A percentile compares a stretch with the other conserved stretches of the same genome.
Evolutionary conservation across 352 stramenopile genomes (phyloP).

Genomic region (Globisporangium heterothallicum): DNA sequence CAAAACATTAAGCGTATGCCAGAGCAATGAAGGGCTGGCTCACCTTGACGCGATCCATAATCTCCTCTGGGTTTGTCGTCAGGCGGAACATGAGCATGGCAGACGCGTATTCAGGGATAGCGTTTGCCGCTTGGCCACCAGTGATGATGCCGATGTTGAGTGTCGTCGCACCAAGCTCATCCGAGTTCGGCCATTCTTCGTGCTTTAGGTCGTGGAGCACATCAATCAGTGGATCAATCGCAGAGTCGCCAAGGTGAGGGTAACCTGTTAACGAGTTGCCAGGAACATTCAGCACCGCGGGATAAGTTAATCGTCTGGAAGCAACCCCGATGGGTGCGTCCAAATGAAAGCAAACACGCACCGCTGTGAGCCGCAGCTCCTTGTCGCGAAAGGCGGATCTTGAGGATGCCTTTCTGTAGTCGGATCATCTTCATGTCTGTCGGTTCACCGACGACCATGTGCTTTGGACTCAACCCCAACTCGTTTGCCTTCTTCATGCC

Average conservation of each 20-base stretch:
- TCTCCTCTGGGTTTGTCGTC: conserved; percentile 59
- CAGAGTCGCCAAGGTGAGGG: conserved; percentile 75
- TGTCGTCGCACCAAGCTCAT: conserved; percentile 77
- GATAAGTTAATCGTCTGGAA: background rate
- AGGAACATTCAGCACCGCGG: no score
- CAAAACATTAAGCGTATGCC: no score
- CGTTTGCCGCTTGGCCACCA: conserved; percentile 78
- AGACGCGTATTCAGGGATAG: conserved; percentile 72
- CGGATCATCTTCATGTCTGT: conserved; percentile 78
- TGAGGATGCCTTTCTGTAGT: conserved; percentile 84
- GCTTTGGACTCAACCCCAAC: conserved; percentile 53
- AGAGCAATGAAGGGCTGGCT: no score
- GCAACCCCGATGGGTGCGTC: background rate
- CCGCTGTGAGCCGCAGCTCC: conserved; percentile 79
- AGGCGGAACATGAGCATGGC: conserved; percentile 89
- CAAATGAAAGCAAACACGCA: conserved; percentile 12
- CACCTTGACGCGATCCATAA: conserved; percentile 64
- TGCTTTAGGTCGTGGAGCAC: conserved; percentile 82
- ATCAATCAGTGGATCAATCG: conserved; percentile 81
- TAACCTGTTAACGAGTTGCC: no score
- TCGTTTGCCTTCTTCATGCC: conserved; percentile 88
- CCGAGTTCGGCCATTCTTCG: conserved; percentile 63
- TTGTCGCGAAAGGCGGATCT: conserved; percentile 68
- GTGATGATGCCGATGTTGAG: conserved; percentile 82
- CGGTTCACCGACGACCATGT: conserved; percentile 82